A percentile compares a stretch with the other conserved stretches of the same genome.
Conservation (phyloP, 192 early-diverging fungal genomes). For the Backusella liffmaniae region DNA sequence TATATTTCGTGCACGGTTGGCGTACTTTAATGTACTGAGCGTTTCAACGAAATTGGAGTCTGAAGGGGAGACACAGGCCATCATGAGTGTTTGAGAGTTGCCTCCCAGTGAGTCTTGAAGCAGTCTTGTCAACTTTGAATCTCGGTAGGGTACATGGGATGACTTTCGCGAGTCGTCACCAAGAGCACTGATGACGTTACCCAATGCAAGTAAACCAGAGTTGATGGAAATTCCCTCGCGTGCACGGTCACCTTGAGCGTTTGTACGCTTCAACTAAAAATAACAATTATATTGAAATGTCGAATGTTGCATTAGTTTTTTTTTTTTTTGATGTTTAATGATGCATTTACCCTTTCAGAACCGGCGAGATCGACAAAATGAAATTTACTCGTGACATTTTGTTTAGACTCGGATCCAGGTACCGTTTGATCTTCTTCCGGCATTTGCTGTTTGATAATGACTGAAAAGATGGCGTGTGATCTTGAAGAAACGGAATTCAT, state of each 20-base stretch:
- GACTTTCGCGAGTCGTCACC: constrained; percentile 64
- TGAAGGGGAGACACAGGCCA: constrained; percentile 90
- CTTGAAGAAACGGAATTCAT: constrained; percentile 95
- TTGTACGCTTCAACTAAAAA: constrained; percentile 78
- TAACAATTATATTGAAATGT: background rate
- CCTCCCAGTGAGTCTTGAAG: constrained; percentile 97
- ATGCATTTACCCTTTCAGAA: constrained; percentile 68
- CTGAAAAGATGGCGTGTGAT: constrained; percentile 96
- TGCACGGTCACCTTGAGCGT: constrained; percentile 87
- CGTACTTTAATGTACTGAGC: constrained; percentile 94
- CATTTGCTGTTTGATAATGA: constrained; percentile 79
- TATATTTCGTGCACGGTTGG: constrained; percentile 94
- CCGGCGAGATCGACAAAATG: constrained; percentile 99
- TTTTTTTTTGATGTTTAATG: background rate
- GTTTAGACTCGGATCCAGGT: background rate
- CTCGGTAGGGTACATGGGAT: constrained; percentile 91
- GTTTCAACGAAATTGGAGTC: constrained; percentile 87
- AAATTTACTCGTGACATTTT: constrained; percentile 67
- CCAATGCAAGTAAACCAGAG: constrained; percentile 90
- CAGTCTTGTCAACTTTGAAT: constrained; percentile 94
- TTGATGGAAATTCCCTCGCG: constrained; percentile 98
- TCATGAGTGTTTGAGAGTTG: constrained; percentile 91
- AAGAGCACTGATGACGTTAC: constrained; percentile 96
- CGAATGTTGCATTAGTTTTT: background rate
- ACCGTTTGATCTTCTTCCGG: constrained; percentile 33